Conservation (phyloP, 805 yeast species). For the Kurtzmaniella cleridarum region DNA sequence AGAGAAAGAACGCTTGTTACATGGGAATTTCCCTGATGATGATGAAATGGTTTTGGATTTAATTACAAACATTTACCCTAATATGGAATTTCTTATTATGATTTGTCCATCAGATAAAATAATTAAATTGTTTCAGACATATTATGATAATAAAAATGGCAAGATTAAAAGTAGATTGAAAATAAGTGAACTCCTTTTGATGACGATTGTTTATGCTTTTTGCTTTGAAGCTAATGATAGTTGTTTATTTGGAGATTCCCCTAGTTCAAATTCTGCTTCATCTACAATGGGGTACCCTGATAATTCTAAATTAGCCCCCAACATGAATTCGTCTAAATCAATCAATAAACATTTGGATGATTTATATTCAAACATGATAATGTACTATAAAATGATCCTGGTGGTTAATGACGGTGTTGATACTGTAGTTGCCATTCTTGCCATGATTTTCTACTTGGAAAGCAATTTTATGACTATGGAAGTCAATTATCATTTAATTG, state of each 20-base stretch:
- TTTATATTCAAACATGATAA: constrained; percentile 1
- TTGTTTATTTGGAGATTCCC: constrained; percentile 7
- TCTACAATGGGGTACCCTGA: neutral
- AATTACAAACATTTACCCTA: constrained; percentile 18
- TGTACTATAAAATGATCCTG: constrained; percentile 18
- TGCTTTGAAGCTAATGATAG: constrained; percentile 11
- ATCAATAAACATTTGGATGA: neutral
- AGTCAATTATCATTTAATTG: constrained; percentile 34
- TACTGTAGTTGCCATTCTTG: constrained; percentile 16
- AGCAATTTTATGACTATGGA: constrained; percentile 31
- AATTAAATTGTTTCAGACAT: constrained; percentile 17
- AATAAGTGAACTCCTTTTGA: constrained; percentile 22
- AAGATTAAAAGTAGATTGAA: constrained; percentile 11
- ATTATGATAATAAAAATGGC: constrained; percentile 15
- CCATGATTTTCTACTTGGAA: constrained; percentile 20
- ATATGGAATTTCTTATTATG: constrained; percentile 16
- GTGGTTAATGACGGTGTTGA: constrained; percentile 20
- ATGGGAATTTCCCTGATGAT: constrained; percentile 15
- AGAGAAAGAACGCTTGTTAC: neutral
- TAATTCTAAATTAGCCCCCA: neutral
- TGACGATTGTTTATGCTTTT: constrained; percentile 23
- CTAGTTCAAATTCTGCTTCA: neutral
- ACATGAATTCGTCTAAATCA: neutral
- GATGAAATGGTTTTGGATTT: constrained; percentile 19
- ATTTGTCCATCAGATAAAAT: constrained; percentile 14